phyloP scores from a whole-genome alignment of 176 grass and related monocot genomes.

The Rhynchospora tenuis region DNA sequence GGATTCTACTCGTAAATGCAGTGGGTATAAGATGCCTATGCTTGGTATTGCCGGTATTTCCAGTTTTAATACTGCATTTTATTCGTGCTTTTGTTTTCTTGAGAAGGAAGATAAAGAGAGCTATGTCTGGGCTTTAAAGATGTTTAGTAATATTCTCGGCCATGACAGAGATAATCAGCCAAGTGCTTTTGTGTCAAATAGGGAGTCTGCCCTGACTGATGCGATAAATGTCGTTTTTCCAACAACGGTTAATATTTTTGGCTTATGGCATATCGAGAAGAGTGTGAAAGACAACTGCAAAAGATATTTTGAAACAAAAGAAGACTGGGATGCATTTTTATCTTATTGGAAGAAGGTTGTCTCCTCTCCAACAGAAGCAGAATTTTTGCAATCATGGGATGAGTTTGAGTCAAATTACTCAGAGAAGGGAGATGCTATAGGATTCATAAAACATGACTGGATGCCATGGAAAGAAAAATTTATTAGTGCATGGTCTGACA shows the following conservation, averaged over 20 bases:
- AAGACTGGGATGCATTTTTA: slow-evolving; percentile 26
- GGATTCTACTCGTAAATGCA: slow-evolving; percentile 8
- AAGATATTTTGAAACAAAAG: slow-evolving; percentile 19
- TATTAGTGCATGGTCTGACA: slow-evolving; percentile 18
- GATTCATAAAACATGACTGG: slow-evolving; percentile 18
- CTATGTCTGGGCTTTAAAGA: slow-evolving; percentile 15
- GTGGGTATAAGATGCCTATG: slow-evolving; percentile 20
- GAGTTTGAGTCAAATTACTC: neutral
- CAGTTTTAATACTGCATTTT: slow-evolving; percentile 16
- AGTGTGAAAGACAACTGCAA: slow-evolving; percentile 19
- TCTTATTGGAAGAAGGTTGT: slow-evolving; percentile 15
- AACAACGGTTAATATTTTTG: slow-evolving; percentile 10
- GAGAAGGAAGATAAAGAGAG: slow-evolving; percentile 16
- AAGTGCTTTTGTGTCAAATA: neutral
- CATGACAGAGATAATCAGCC: slow-evolving; percentile 1
- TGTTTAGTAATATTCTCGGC: slow-evolving; percentile 18
- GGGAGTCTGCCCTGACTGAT: neutral
- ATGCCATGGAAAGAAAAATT: slow-evolving; percentile 14
- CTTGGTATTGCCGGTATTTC: slow-evolving; percentile 16
- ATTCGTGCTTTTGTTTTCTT: slow-evolving; percentile 19
- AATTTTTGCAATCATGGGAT: slow-evolving; percentile 12
- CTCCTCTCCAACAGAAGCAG: slow-evolving; percentile 12
- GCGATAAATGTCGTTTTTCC: slow-evolving; percentile 22
- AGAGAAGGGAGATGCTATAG: neutral
- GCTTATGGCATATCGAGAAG: slow-evolving; percentile 20